Conservation (phyloP, 768 basidiomycete species). For the Mycena leptocephala region DNA sequence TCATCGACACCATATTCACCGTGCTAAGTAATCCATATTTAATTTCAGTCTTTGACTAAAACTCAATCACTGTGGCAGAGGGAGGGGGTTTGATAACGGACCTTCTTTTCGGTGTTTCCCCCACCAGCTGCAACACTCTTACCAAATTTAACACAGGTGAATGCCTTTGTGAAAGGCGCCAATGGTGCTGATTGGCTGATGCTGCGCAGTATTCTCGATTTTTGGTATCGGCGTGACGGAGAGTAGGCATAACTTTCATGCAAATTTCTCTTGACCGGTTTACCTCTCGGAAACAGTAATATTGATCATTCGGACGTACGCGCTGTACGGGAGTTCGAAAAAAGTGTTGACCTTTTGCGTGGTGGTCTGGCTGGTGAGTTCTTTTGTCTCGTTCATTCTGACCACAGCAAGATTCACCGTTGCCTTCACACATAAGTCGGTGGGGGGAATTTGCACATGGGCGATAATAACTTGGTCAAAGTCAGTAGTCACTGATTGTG, state of each 20-base stretch:
- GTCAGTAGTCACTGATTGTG: background rate
- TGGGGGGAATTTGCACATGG: background rate
- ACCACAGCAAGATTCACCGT: background rate
- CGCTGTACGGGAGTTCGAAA: background rate
- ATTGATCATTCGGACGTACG: background rate
- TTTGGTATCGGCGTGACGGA: background rate
- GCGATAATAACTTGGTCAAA: background rate
- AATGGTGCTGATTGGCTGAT: background rate
- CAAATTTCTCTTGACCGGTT: background rate
- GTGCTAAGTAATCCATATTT: background rate
- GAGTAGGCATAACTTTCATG: background rate
- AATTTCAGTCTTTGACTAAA: background rate
- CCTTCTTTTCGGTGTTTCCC: background rate
- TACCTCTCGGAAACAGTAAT: background rate
- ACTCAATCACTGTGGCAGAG: too few relatives aligned
- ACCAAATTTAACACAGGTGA: background rate
- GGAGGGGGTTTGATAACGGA: background rate
- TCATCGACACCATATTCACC: background rate
- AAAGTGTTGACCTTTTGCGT: background rate
- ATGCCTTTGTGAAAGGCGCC: background rate
- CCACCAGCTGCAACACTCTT: background rate
- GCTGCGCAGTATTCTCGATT: background rate
- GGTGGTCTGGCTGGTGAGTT: background rate
- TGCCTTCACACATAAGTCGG: background rate
- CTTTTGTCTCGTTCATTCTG: background rate